Base-by-base conservation (phyloP, 495 filamentous ascomycete genomes). In the Physcia stellaris region DNA sequence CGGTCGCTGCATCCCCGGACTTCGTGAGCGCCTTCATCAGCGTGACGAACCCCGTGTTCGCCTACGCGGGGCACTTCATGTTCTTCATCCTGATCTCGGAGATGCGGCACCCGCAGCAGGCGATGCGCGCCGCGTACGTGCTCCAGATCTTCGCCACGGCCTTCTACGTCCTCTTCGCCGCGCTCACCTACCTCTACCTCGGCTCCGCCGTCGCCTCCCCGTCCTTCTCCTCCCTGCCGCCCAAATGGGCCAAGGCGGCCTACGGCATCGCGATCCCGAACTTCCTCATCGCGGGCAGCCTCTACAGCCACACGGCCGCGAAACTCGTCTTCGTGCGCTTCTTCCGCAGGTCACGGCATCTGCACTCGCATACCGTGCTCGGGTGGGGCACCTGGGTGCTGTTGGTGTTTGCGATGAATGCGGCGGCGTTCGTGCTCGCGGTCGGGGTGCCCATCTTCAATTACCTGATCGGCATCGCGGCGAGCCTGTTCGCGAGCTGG, bases 41-140 rank as follows among this genome's bases (percentile, higher is more conserved):
- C 6, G 53, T 63, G 18, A 63, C 61, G 0, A 64, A 64, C 29
- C 60, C 60, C 0, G 61, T 64, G 6, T 64, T 63, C 35, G 54
- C 60, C 4, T 64, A 59, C 41, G 58, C 60, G 19, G 47, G 47
- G 2, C 47, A 50, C n/a, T 46, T 74, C 45, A 62, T 71, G 48
- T 74, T 75, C 48, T 70, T 70, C 18, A 65, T 63, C 24, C 60
- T 75, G 40, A 70, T 75, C 39, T 60, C 70, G 2, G 71, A 76
- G 48, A 75, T 76, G 71, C 60, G 67, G 41, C 51, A 51, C 17
- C 71, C 71, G 1, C 62, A 71, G 31, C 66, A 75, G 39, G 70
- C 68, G 34, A 68, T 70, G 45, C 71, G 73, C 37, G 58, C 71
- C 1, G 53, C 66, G 13, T 64, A 63, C 32, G 53, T 73, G 35